Base-by-base conservation (phyloP, 108 stramenopile genomes). In the Conticribra guillardii region DNA sequence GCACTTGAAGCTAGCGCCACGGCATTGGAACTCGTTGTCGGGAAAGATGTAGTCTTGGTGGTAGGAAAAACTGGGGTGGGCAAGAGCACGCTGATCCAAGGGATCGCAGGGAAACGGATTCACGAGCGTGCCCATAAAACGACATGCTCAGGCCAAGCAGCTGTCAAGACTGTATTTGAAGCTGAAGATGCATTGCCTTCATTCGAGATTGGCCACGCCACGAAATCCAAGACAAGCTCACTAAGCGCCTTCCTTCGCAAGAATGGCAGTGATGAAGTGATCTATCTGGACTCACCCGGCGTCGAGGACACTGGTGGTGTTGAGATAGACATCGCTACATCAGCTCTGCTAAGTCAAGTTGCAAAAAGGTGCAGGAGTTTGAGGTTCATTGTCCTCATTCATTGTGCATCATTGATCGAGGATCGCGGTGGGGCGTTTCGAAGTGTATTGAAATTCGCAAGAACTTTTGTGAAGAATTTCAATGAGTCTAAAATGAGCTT, bases 281-380 rank as follows among this genome's bases (percentile, higher is more conserved):
- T 84, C 0, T 87, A 82, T 52, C 49, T 87, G 34, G 86, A 87
- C 54, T 58, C 82, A 23, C 86, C 86, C 17, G 86, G 86, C 3
- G 78, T 80, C 24, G 83, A 87, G 66, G 86, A 87, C 44, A 87
- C 86, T 11, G 54, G 68, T 53, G 82, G 83, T 8, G 33, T 71
- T 31, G 86, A 84, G 53, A 70, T 87, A 29, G 86, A 87, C 67
- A 83, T 87, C 69, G 84, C 82, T 1, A 87, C 86, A 48, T 79
- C 74, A 29, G 74, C 76, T 48, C 75, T 87, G 60, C 53, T 87
- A 2, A 66, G 69, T 37, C 79, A 84, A 47, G 83, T 87, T 41
- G 83, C 84, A 53, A 82, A 82, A 68, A 47, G 70, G 48, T 73
- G 80, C 55, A 79, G 64, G 58, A 72, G 76, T 49, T 63, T 87